A percentile compares a stretch with the other conserved stretches of the same genome.
Conservation (phyloP, 495 filamentous ascomycete genomes). For the Penicillium waksmanii region DNA sequence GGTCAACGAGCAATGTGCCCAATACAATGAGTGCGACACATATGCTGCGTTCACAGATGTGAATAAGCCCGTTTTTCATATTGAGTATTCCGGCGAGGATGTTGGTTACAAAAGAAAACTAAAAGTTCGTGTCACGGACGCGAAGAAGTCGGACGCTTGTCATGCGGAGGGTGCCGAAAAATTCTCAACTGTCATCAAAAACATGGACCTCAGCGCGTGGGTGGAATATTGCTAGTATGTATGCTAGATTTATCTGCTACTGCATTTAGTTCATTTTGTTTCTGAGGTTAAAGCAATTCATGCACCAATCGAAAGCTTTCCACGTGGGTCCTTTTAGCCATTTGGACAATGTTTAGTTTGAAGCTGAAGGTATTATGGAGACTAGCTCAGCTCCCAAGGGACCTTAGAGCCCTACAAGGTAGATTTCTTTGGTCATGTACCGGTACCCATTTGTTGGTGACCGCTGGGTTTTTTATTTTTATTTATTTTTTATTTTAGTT, state of each 20-base stretch:
- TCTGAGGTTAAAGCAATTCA: neutral
- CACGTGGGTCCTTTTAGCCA: no score
- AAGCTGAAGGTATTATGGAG: no score
- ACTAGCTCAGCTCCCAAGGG: no score
- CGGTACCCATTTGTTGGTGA: no score
- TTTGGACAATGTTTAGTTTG: no score
- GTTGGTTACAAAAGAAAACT: slow-evolving; percentile 40
- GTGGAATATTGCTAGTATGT: slow-evolving; percentile 48
- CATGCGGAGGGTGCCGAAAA: slow-evolving; percentile 38
- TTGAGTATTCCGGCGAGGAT: slow-evolving; percentile 64
- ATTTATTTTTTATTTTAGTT: no score
- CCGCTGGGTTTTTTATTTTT: no score
- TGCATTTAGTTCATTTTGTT: neutral
- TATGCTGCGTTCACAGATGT: slow-evolving; percentile 60
- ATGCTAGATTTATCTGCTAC: neutral
- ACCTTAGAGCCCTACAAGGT: no score
- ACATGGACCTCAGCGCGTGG: slow-evolving; percentile 63
- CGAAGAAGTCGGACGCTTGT: slow-evolving; percentile 38
- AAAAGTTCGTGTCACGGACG: slow-evolving; percentile 21
- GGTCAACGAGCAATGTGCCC: slow-evolving; percentile 74
- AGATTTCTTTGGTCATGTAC: no score
- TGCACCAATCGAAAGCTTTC: no score
- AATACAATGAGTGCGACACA: slow-evolving; percentile 59
- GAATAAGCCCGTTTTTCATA: slow-evolving; percentile 73
- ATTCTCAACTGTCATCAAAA: slow-evolving; percentile 69